Conservation (phyloP, 139 green algal genomes). For the Chlamydomonas incerta region DNA sequence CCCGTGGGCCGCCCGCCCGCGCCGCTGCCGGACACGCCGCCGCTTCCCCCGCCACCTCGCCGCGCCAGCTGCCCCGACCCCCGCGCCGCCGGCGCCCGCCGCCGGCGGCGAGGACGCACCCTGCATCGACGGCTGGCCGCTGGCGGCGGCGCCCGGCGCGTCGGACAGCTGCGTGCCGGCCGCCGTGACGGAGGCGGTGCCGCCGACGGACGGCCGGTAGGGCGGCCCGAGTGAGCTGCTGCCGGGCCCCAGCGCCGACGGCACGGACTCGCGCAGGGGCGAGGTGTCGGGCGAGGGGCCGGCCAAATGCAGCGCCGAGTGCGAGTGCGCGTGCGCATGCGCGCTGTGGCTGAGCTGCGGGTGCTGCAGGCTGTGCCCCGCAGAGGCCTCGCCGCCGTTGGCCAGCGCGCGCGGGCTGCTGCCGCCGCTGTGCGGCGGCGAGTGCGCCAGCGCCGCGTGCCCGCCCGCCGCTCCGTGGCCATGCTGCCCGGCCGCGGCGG, state of each 20-base stretch:
- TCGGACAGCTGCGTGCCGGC: neutral
- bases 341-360: too few relatives aligned
- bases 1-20: constrained; percentile 13
- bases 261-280: neutral
- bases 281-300: neutral
- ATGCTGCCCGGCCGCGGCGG: neutral
- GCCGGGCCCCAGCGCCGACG: neutral
- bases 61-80: neutral
- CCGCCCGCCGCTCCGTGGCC: neutral
- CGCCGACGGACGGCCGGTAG: neutral
- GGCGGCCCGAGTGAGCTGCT: neutral
- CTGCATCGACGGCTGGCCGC: neutral
- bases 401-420: neutral
- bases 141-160: neutral
- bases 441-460: neutral
- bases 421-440: neutral
- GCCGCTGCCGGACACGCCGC: neutral
- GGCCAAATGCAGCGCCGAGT: too few relatives aligned
- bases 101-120: neutral
- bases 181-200: neutral
- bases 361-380: too few relatives aligned
- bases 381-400: neutral
- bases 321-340: neutral
- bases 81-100: neutral
- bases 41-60: neutral